Evolutionary conservation across 495 filamentous ascomycete genomes (phyloP).

Genomic region (Lasiosphaeriaceae sp.): DNA sequence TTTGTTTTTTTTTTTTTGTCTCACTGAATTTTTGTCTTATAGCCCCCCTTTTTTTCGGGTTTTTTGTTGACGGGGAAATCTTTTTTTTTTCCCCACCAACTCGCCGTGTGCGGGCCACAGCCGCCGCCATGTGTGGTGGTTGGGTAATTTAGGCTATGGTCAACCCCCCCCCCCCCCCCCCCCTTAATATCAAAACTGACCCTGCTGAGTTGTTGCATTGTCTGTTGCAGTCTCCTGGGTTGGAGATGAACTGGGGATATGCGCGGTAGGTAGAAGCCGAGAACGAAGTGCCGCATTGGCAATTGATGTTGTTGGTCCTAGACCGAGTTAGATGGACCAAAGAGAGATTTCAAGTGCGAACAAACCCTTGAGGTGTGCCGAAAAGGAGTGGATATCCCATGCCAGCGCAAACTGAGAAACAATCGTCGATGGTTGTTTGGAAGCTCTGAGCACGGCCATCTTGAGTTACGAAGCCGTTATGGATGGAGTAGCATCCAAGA

Average conservation of each 20-base stretch:
- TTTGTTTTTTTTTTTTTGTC: too few species aligned
- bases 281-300: constrained; percentile 12
- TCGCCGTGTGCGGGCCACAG: too few species aligned
- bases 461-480: not conserved
- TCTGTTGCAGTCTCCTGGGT: not conserved
- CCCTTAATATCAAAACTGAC: not conserved
- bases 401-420: constrained; percentile 8
- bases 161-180: too few species aligned
- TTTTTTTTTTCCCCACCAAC: too few species aligned
- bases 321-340: not conserved
- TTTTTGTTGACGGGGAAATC: too few species aligned
- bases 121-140: too few species aligned
- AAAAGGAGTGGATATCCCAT: constrained; percentile 12
- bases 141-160: too few species aligned
- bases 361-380: not conserved
- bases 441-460: not conserved
- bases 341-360: not conserved
- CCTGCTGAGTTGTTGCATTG: not conserved
- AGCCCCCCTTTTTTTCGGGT: too few species aligned
- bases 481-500: constrained; percentile 10
- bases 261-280: not conserved
- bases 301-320: constrained; percentile 2
- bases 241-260: too few species aligned
- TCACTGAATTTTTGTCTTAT: too few species aligned
- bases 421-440: not conserved